Evolutionary conservation across 2,329 filamentous ascomycete genomes (phyloP).

Genomic region (Tolypocladium sp.): DNA sequence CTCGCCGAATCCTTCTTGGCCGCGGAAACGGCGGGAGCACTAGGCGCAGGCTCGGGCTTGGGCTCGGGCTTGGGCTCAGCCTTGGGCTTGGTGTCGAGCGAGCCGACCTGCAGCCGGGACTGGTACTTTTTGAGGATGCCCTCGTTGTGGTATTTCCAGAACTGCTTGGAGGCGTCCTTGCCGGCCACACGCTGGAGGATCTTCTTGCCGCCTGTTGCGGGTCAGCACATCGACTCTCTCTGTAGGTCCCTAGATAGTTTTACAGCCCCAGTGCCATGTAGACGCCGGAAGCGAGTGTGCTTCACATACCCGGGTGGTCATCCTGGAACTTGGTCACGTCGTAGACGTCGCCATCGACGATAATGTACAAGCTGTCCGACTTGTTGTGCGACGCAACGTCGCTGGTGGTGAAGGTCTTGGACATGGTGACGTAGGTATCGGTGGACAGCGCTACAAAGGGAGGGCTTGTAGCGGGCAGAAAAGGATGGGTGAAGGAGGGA

Average conservation of each 20-base stretch:
- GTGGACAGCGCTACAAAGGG: background rate
- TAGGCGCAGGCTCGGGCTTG: slow-evolving; percentile 26
- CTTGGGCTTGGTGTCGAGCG: slow-evolving; percentile 78
- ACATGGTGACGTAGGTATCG: slow-evolving; percentile 49
- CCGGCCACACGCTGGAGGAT: slow-evolving; percentile 54
- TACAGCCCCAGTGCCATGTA: background rate
- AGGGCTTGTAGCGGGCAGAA: background rate
- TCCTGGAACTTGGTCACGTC: slow-evolving; percentile 85
- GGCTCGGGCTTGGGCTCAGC: slow-evolving; percentile 43
- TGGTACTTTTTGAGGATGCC: slow-evolving; percentile 82
- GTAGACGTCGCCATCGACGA: slow-evolving; percentile 92
- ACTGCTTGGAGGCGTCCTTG: slow-evolving; percentile 59
- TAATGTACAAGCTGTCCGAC: slow-evolving; percentile 74
- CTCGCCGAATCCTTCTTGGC: slow-evolving; percentile 21
- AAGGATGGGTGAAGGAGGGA: background rate
- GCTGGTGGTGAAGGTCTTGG: slow-evolving; percentile 71
- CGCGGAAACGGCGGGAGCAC: slow-evolving; percentile 17
- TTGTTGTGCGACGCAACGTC: slow-evolving; percentile 93
- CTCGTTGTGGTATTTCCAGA: slow-evolving; percentile 77
- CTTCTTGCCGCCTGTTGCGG: slow-evolving; percentile 47
- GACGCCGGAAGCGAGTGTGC: background rate
- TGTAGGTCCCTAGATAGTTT: background rate
- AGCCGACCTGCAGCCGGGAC: slow-evolving; percentile 69
- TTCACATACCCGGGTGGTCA: slow-evolving; percentile 63
- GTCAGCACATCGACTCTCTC: background rate